Evolutionary conservation across 2,329 filamentous ascomycete species (phyloP).

Genomic region (Hypoxylon sp.): DNA sequence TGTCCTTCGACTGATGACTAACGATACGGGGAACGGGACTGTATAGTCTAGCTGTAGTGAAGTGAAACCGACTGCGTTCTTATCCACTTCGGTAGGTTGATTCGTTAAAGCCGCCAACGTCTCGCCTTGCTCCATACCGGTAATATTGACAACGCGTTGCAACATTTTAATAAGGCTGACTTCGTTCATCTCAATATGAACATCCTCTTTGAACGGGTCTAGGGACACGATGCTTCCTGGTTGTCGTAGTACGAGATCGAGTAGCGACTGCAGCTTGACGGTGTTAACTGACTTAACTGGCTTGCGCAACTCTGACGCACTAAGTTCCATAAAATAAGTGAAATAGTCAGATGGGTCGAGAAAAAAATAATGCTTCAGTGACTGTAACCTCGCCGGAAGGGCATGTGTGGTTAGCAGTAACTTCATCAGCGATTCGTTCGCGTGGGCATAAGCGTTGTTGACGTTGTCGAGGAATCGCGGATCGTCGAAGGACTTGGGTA

Average conservation of each 20-base stretch:
- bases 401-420: conserved; percentile 93
- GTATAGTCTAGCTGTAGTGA: conserved; percentile 94
- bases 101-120: conserved; percentile 78
- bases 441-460: conserved; percentile 92
- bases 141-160: conserved; percentile 96
- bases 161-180: conserved; percentile 92
- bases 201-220: conserved; percentile 97
- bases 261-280: conserved; percentile 90
- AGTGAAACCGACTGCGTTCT: conserved; percentile 89
- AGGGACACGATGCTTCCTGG: conserved; percentile 93
- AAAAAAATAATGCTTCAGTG: conserved; percentile 99
- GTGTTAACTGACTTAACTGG: conserved; percentile 90
- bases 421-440: conserved; percentile 92
- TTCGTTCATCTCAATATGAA: conserved; percentile 97
- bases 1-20: conserved; percentile 96
- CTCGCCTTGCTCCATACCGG: conserved; percentile 91
- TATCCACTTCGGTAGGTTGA: conserved; percentile 79
- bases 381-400: conserved; percentile 85
- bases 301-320: conserved; percentile 89
- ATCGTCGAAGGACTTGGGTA: conserved; percentile 94
- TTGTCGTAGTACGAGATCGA: conserved; percentile 97
- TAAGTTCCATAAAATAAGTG: conserved; percentile 94
- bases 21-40: conserved; percentile 93
- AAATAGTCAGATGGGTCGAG: conserved; percentile 98
- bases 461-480: conserved; percentile 94